A percentile compares a stretch with the other conserved stretches of the same genome.
Evolutionary conservation across 164 flowering plant genomes (phyloP).

Genomic region (Stephania cephalantha): DNA sequence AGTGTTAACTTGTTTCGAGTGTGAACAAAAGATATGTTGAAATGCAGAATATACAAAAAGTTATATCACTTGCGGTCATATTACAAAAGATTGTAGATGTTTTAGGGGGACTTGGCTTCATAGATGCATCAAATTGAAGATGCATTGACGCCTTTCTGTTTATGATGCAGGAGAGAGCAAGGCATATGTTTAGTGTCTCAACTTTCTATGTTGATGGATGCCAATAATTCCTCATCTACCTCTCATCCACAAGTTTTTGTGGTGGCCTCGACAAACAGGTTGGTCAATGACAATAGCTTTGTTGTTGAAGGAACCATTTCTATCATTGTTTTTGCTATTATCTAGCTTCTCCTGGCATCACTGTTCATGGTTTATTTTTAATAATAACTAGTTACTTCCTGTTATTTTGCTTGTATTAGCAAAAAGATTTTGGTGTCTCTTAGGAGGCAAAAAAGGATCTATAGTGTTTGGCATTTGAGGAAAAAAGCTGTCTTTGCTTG

Average conservation of each 20-base stretch:
- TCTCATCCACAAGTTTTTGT: constrained; percentile 56
- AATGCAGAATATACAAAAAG: background rate
- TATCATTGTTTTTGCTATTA: background rate
- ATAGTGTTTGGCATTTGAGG: too few species aligned
- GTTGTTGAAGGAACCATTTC: background rate
- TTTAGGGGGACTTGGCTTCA: background rate
- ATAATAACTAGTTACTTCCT: too few species aligned
- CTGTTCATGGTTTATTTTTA: background rate
- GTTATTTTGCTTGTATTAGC: too few species aligned
- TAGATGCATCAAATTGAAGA: background rate
- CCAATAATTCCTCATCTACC: constrained; percentile 37
- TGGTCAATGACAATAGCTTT: background rate
- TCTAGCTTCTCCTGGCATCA: background rate
- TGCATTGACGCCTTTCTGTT: background rate
- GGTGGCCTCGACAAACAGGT: constrained; percentile 97
- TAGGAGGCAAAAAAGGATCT: too few species aligned
- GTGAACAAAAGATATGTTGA: background rate
- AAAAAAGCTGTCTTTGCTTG: too few species aligned
- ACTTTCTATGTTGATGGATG: constrained; percentile 72
- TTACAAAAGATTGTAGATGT: background rate
- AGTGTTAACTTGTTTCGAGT: background rate
- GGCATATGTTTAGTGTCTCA: constrained; percentile 75
- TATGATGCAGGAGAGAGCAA: constrained; percentile 68
- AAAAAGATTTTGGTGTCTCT: too few species aligned
- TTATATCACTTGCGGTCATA: background rate